Evolutionary conservation across 2,329 filamentous ascomycete genomes (phyloP), one percentile per base, ranked within the genome.

Genomic region (Stachybotrys chartarum): DNA sequence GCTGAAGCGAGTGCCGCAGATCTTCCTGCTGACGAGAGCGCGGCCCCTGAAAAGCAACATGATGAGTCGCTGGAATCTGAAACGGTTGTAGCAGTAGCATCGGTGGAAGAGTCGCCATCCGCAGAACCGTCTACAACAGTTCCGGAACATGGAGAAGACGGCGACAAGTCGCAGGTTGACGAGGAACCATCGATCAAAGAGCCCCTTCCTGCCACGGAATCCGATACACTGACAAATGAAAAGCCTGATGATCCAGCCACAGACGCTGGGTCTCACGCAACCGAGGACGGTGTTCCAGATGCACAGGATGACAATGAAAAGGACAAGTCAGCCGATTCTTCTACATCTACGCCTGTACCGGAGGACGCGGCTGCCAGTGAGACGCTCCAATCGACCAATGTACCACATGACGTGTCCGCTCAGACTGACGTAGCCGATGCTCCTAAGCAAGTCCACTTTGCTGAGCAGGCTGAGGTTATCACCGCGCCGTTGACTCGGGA

Each of bases 1-100:
- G 7, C 53, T 5, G 56, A 55, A 50, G 58, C 57, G n/a, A 17
- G 24, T 57, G 50, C 53, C 42, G 30, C 16, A n/a, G 8, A 45
- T 11, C 46, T 51, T 12, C 35, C 56, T 31, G 35, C 54, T 39
- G 48, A n/a, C 35, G 53, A 55, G 17, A 42, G 18, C 50, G 39
- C 32, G 6, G 18, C 51, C 45, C 18, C 39, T 39, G 53, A 56
- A 18, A 52, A 58, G 35, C 51, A 54, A n/a, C 10, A 52, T 7
- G 45, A 42, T 14, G 35, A 42, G 10, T 14, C 35, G 8, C 35
- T 14, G 14, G 14, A 42, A 10, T 14, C 35, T 42, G 35, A 42
- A 14, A 14, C 14, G 5, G 35, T 10, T 42, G 35, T 10, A 42
- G 14, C 3, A 42, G 5, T 14, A 42, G 35, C 8, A 14, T 42